Conservation (phyloP, 2,329 filamentous ascomycete genomes). For the Rhinocladiella mackenziei region DNA sequence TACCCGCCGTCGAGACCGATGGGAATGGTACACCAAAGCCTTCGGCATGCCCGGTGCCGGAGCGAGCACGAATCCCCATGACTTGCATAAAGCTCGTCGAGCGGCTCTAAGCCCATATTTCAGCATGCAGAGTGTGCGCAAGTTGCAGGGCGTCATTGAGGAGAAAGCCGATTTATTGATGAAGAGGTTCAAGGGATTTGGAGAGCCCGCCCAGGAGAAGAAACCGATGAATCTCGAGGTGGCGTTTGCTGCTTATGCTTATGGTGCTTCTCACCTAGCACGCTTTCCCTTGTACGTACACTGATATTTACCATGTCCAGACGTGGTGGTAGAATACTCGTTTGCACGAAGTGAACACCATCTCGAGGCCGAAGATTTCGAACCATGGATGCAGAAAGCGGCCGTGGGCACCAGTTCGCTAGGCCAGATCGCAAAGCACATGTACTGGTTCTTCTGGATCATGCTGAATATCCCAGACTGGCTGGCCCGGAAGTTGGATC, state of each 20-base stretch:
- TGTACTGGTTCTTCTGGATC: constrained; percentile 14
- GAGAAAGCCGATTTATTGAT: constrained; percentile 27
- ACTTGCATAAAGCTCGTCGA: constrained; percentile 27
- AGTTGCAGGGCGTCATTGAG: constrained; percentile 20
- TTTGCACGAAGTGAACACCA: constrained; percentile 23
- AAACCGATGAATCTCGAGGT: constrained; percentile 11
- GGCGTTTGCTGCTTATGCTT: constrained; percentile 37
- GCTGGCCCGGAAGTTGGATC: constrained; percentile 3
- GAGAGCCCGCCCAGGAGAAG: neutral
- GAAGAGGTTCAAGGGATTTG: constrained; percentile 12
- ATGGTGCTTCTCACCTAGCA: neutral
- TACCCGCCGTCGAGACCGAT: constrained; percentile 14
- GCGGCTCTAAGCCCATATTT: constrained; percentile 27
- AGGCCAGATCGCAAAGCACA: constrained; percentile 10
- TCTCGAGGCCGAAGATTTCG: constrained; percentile 16
- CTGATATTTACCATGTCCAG: constrained; percentile 2
- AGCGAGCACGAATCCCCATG: constrained; percentile 30
- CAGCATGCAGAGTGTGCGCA: constrained; percentile 22
- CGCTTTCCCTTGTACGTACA: neutral
- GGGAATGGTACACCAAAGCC: constrained; percentile 16
- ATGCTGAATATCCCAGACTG: constrained; percentile 10
- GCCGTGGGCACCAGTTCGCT: constrained; percentile 5
- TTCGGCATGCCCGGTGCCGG: constrained; percentile 8
- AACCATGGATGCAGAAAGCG: constrained; percentile 6
- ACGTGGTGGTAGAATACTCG: constrained; percentile 23